Evolutionary conservation across 1,139 yeast species (phyloP).

Genomic region (Suhomyces kunorum): DNA sequence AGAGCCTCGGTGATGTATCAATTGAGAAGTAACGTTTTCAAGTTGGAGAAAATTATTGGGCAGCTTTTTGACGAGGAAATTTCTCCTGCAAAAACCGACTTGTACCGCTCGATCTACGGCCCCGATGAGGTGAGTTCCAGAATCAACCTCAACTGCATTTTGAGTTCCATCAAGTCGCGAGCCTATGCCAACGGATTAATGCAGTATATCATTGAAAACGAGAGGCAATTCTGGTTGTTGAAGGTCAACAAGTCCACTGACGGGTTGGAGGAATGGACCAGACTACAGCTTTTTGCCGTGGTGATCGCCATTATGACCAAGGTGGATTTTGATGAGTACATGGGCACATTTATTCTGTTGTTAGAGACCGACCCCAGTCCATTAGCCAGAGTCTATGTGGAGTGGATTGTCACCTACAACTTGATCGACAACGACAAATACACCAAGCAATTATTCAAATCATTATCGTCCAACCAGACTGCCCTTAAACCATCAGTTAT

Average conservation of each 20-base stretch:
- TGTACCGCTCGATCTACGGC: slow-evolving; percentile 60
- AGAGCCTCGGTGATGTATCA: slow-evolving; percentile 52
- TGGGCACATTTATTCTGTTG: slow-evolving; percentile 26
- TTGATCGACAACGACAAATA: slow-evolving; percentile 24
- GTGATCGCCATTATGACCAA: slow-evolving; percentile 40
- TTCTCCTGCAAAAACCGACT: slow-evolving; percentile 24
- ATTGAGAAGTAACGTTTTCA: slow-evolving; percentile 56
- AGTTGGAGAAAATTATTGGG: slow-evolving; percentile 60
- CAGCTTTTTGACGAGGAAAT: slow-evolving; percentile 45
- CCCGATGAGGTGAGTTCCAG: slow-evolving; percentile 58
- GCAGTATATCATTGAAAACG: slow-evolving; percentile 42
- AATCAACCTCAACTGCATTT: slow-evolving; percentile 48
- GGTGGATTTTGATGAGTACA: slow-evolving; percentile 21
- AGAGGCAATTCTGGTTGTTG: slow-evolving; percentile 43
- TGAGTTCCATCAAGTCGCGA: slow-evolving; percentile 35
- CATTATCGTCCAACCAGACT: slow-evolving; percentile 20
- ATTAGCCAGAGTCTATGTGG: slow-evolving; percentile 67
- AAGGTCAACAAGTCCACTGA: slow-evolving; percentile 58
- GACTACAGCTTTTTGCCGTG: slow-evolving; percentile 60
- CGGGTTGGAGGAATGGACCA: slow-evolving; percentile 65
- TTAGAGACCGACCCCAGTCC: slow-evolving; percentile 69
- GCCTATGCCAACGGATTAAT: slow-evolving; percentile 44
- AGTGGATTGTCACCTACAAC: slow-evolving; percentile 67
- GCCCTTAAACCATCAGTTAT: slow-evolving; percentile 52
- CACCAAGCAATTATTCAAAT: slow-evolving; percentile 22